Base-by-base conservation (phyloP, 192 early-diverging fungal genomes). In the Backusella sp. region DNA sequence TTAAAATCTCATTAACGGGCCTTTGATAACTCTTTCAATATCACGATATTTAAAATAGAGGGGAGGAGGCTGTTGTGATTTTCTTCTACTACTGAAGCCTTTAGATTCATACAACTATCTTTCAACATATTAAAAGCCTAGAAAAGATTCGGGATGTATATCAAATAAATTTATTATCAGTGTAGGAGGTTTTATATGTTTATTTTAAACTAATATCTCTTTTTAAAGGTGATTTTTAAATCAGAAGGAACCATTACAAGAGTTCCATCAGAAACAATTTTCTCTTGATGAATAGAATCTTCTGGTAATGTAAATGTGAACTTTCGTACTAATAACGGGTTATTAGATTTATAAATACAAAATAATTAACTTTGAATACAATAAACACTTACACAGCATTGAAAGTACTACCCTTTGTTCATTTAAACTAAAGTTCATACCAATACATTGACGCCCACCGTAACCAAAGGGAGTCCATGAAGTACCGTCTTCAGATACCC, bases 391-490 rank as follows among this genome's bases (percentile, higher is more conserved):
- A 80, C 78, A 77, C 46, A 91, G 71, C 79, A 90, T 88, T 11
- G 87, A 70, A 8, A 90, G 76, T 7, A 86, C 75, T 3, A 91
- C 84, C 9, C 83, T 80, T 79, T 88, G 88, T 77, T 91, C 88
- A 19, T 84, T 72, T 23, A 91, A 76, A 23, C 84, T 83, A 74
- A 90, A 92, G 72, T 87, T 87, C 87, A 87, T 88, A 37, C 88
- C 91, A 15, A 91, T 83, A 76, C 88, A 91, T 81, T 88, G 82
- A 37, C 87, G 84, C n/a, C 80, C 67, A 17, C 91, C 91, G 17
- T 83, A 80, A 69, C 89, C 84, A 73, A 93, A 93, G 17, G 91
- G 83, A 9, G 89, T 39, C 75, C 83, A 91, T 4, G 83, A 30
- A 21, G 73, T 12, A 1, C 70, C 56, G 0, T 28, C 67, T 14